Percentiles rank a stretch among this genome's conserved stretches.
phyloP scores from a whole-genome alignment of 495 filamentous ascomycete species.

The Neurospora tetrasperma region DNA sequence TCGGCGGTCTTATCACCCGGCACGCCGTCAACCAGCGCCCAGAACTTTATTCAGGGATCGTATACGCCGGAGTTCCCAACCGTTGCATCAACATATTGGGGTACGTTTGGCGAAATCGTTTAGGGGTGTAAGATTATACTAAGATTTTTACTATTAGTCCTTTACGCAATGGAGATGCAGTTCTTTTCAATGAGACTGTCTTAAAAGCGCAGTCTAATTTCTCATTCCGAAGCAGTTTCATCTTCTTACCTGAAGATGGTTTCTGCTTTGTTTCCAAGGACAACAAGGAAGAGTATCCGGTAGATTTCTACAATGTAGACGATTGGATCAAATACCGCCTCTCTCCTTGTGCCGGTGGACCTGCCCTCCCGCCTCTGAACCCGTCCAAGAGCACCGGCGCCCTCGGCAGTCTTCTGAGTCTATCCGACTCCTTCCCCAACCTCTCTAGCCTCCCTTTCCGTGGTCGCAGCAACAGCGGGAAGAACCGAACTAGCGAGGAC shows the following conservation, averaged over 20 bases:
- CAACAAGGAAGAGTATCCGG: conserved; percentile 68
- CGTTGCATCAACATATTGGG: conserved; percentile 57
- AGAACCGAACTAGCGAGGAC: conserved; percentile 1
- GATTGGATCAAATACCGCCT: conserved; percentile 72
- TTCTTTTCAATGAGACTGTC: conserved; percentile 80
- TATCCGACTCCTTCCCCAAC: conserved; percentile 21
- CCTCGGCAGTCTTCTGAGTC: conserved; percentile 28
- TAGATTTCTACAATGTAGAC: conserved; percentile 76
- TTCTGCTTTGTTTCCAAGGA: conserved; percentile 78
- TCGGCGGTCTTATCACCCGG: conserved; percentile 81
- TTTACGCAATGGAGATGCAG: conserved; percentile 41
- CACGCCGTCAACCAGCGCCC: conserved; percentile 84
- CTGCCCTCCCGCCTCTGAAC: conserved; percentile 41
- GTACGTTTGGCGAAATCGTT: no score
- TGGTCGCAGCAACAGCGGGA: conserved; percentile 18
- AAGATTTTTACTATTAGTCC: no score
- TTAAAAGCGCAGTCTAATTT: conserved; percentile 94
- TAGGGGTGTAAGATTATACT: no score
- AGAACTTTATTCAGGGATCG: conserved; percentile 75
- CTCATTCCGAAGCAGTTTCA: conserved; percentile 75
- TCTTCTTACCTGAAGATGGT: conserved; percentile 79
- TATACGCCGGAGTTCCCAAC: conserved; percentile 79
- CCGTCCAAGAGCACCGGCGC: conserved; percentile 21
- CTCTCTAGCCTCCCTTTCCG: conserved; percentile 22
- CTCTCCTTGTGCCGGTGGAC: conserved; percentile 62